Evolutionary conservation across 1,139 yeast species (phyloP), one percentile per base, ranked within the genome.

Genomic region (Diutina siamensis): DNA sequence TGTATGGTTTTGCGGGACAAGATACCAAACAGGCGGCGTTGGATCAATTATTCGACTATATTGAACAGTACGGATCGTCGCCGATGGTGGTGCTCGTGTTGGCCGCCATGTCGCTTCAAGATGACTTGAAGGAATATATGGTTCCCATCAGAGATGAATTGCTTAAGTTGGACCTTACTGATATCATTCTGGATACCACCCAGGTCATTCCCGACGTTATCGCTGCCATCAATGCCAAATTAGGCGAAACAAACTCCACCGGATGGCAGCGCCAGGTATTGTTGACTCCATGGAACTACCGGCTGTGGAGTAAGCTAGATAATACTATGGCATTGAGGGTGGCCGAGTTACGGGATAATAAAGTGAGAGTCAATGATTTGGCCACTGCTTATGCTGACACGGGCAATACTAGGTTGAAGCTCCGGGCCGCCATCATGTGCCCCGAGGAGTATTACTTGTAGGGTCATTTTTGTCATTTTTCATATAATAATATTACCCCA

Each of bases 21-120:
- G 89, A 81, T n/a, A 80, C 92, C 7, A 80, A 78, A 48, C 84
- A 80, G 52, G 92, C 89, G 2, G 95, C 96, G 0, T 58, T 86
- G 46, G 88, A 82, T 55, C 88, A 82, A 56, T 58, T 83, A 44
- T 75, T 80, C 55, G 71, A 74, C 12, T 78, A 73, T 55, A 76
- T 88, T 44, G 83, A 76, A 50, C 69, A 65, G 13, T 63, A 76
- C 47, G 95, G 94, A 0, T 68, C 83, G 1, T 75, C 86, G 1
- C 63, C 86, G 44, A 58, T 78, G 28, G 78, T 85, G 8, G 80
- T 85, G 0, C 60, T 88, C 46, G 76, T 88, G 0, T 67, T 89
- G 44, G 96, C 95, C 4, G 92, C 94, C 0, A 79, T 89, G 40
- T 80, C 94, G 0, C 60, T 89, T 4, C 70, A 78, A 15, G 88